A percentile compares a stretch with the other conserved stretches of the same genome.
Conservation (phyloP, 2,329 filamentous ascomycete species). For the Karstenula rhodostoma region DNA sequence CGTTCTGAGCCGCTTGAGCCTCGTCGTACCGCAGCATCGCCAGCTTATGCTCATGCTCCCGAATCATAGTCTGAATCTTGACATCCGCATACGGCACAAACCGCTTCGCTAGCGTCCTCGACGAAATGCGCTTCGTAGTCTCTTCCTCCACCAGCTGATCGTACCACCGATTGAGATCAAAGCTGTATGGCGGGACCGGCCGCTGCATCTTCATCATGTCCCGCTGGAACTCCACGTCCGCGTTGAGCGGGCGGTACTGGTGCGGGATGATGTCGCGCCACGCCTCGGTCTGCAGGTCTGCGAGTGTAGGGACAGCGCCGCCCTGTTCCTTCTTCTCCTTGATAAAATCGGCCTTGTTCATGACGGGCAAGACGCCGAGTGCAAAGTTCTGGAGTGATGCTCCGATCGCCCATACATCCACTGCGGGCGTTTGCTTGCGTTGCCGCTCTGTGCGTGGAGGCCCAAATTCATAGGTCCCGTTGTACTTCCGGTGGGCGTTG, state of each 20-base stretch:
- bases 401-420: conserved; percentile 37
- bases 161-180: conserved; percentile 13
- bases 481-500: conserved; percentile 5
- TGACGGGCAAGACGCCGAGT: conserved; percentile 18
- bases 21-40: too few relatives aligned
- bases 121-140: neutral
- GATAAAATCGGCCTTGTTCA: conserved; percentile 21
- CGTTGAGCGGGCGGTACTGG: conserved; percentile 22
- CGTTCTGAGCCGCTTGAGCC: too few relatives aligned
- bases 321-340: conserved; percentile 5
- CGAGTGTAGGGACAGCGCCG: neutral
- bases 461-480: conserved; percentile 32
- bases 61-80: too few relatives aligned
- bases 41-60: too few relatives aligned
- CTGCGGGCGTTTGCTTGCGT: conserved; percentile 16
- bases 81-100: too few relatives aligned
- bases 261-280: conserved; percentile 17
- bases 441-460: conserved; percentile 19
- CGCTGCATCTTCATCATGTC: neutral
- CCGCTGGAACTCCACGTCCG: conserved; percentile 11
- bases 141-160: neutral
- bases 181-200: too few relatives aligned
- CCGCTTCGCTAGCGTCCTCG: neutral
- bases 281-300: conserved; percentile 2
- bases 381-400: conserved; percentile 31